phyloP scores from a whole-genome alignment of 192 early-diverging fungal genomes.

The Pilaira anomala region DNA sequence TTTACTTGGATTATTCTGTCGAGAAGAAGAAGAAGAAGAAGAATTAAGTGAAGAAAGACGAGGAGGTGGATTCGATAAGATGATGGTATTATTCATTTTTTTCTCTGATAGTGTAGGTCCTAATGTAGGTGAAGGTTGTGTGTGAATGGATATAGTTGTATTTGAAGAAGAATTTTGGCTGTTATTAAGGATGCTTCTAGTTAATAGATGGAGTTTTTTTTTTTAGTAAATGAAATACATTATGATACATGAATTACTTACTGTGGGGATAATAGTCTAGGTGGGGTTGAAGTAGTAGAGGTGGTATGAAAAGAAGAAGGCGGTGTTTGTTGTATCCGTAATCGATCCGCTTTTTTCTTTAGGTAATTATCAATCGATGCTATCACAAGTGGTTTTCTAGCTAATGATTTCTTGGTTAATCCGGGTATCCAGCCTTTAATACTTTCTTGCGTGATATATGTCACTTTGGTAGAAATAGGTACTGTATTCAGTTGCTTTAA shows the following conservation, averaged over 20 bases:
- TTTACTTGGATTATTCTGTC: neutral
- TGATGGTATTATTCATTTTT: neutral
- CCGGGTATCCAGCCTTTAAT: constrained; percentile 45
- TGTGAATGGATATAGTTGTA: neutral
- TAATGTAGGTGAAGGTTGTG: neutral
- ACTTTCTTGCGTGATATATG: constrained; percentile 45
- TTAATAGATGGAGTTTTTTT: too few relatives aligned
- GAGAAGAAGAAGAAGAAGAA: constrained; percentile 5
- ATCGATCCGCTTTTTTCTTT: constrained; percentile 38
- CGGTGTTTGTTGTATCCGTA: neutral
- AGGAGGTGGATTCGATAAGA: constrained; percentile 33
- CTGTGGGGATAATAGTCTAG: neutral
- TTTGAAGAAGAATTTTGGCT: neutral
- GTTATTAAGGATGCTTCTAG: too few relatives aligned
- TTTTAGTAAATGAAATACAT: too few relatives aligned
- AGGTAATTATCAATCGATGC: constrained; percentile 45
- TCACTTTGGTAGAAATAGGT: constrained; percentile 48
- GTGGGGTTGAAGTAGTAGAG: neutral
- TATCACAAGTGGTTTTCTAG: constrained; percentile 42
- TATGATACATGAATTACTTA: too few relatives aligned
- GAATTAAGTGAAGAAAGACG: constrained; percentile 31
- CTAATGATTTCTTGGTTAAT: constrained; percentile 47
- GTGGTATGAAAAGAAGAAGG: neutral
- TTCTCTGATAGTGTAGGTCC: neutral
- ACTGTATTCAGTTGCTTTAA: constrained; percentile 41